phyloP scores from a whole-genome alignment of 2,329 filamentous ascomycete genomes.

The Trichoderma gracile region DNA sequence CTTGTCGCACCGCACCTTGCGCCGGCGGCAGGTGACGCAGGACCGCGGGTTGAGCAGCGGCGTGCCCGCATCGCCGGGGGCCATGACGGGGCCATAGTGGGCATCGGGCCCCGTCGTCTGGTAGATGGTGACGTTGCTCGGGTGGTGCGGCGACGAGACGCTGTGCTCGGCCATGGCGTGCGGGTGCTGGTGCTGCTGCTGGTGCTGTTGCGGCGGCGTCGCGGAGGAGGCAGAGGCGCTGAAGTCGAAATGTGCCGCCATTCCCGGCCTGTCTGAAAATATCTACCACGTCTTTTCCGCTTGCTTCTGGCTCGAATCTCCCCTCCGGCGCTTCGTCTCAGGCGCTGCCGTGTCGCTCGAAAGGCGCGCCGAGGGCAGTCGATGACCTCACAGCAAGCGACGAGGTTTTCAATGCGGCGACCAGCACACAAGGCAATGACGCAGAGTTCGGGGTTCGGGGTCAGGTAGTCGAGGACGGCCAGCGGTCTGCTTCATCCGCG shows the following conservation, averaged over 20 bases:
- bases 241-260: constrained; percentile 31
- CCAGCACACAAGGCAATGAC: neutral
- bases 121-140: constrained; percentile 42
- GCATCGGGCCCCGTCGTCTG: constrained; percentile 45
- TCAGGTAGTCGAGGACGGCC: neutral
- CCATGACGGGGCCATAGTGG: constrained; percentile 40
- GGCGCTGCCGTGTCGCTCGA: neutral
- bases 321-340: too few relatives aligned
- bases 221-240: constrained; percentile 28
- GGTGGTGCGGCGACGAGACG: constrained; percentile 29
- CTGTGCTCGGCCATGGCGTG: constrained; percentile 29
- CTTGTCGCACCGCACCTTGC: constrained; percentile 79
- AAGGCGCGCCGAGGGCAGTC: neutral
- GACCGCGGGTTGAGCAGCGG: constrained; percentile 50
- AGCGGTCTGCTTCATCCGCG: constrained; percentile 15
- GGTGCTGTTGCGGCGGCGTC: constrained; percentile 26
- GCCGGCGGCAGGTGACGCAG: constrained; percentile 52
- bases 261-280: neutral
- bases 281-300: neutral
- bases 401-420: neutral
- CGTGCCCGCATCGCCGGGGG: constrained; percentile 36
- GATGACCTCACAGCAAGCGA: neutral
- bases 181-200: neutral
- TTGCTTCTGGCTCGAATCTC: neutral
- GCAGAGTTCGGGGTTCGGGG: neutral